Evolutionary conservation across 78 protist species (phyloP), one percentile per base, ranked within the genome.

Genomic region (Parvularia atlantis): DNA sequence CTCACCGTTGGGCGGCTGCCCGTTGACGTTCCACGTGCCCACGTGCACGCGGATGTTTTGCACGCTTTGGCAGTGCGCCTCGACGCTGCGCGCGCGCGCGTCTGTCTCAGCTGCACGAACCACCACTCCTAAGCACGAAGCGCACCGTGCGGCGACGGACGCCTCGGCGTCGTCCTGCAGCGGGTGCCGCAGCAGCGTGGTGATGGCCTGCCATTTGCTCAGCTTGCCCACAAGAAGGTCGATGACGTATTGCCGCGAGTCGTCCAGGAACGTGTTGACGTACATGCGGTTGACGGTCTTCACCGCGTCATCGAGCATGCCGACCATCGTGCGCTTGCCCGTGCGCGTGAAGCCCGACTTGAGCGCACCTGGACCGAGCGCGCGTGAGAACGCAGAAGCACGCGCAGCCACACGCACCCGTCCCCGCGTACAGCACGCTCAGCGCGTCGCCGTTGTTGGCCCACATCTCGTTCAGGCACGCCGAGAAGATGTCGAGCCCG

Each of bases 401-500:
- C n/a, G n/a, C n/a, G n/a, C n/a, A n/a, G n/a, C n/a, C n/a, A n/a
- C n/a, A n/a, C 11, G 91, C 86, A 2, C 90, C 90, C 31, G 91
- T 84, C 13, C 93, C 93, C 1, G 93, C 81, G 36, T 89, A 89
- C 26, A 63, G 78, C 48, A 76, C 83, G 11, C 83, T 71, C 17
- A 89, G 52, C 24, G 81, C 81, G 66, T 89, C 93, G 13, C 86
- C 93, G 59, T 89, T 85, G 66, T 86, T 80, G 13, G 84, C 89
- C 93, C 93, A 89, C 37, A 77, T 36, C 16, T 83, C 65, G 13
- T 83, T 77, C 20, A 61, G 39, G 4, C n/a, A n/a, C n/a, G n/a
- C n/a, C n/a, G n/a, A n/a, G 17, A 14, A 50, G 14, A 17, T 50
- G 54, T 14, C 17, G 54, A 20, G 17, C 14, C 17, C 54, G 54